These are phyloP conservation scores for Candida pseudoviswanathii DNA, from an alignment of 1,139 yeast genomes.

Conservation along the genomic window DNA sequence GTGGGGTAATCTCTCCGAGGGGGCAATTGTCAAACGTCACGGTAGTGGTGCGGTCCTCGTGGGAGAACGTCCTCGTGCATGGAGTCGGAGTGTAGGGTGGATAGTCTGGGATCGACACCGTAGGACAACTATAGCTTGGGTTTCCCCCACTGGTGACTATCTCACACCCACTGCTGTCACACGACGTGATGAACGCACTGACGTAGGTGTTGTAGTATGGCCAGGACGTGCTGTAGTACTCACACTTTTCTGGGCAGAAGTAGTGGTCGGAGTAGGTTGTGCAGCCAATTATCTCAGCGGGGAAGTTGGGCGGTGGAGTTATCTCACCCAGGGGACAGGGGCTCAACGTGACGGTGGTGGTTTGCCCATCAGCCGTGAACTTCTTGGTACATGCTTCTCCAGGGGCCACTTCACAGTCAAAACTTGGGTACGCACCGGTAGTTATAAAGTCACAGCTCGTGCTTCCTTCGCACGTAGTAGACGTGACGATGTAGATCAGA, in stretches of 20 bases:
- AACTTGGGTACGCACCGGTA: background rate
- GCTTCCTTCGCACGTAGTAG: background rate
- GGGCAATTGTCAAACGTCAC: background rate
- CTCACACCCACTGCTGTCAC: slow-evolving; percentile 1
- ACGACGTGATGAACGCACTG: background rate
- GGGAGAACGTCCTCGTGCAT: background rate
- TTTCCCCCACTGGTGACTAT: background rate
- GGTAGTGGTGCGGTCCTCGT: background rate
- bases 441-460: too few relatives aligned
- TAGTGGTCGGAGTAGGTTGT: background rate
- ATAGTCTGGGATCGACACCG: too few relatives aligned
- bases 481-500: background rate
- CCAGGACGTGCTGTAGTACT: background rate
- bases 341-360: background rate
- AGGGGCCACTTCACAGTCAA: background rate
- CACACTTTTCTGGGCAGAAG: background rate
- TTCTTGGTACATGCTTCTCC: background rate
- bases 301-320: background rate
- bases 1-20: background rate
- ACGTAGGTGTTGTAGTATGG: background rate
- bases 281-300: background rate
- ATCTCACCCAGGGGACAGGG: background rate
- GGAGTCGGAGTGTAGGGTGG: too few relatives aligned
- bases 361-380: background rate
- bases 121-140: slow-evolving; percentile 3